Conservation (phyloP, 2,329 filamentous ascomycete species). For the Sclerotiophoma versabilis region DNA sequence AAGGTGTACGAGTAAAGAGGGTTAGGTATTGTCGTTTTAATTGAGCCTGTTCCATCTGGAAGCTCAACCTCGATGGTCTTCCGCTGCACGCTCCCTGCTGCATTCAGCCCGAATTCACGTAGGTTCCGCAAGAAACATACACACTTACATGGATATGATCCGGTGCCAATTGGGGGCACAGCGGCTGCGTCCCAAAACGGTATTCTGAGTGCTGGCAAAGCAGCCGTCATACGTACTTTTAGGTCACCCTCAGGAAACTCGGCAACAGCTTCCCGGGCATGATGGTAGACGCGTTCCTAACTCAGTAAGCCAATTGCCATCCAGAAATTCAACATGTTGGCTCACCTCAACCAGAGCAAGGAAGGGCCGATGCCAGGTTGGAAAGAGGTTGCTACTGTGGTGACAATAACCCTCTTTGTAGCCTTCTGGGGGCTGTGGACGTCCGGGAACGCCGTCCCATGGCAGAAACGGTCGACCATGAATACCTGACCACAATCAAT, state of each 20-base stretch:
- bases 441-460: conserved; percentile 61
- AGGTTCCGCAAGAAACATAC: not conserved
- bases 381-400: conserved; percentile 78
- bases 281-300: conserved; percentile 51
- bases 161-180: conserved; percentile 41
- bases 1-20: conserved; percentile 54
- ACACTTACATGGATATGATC: conserved; percentile 41
- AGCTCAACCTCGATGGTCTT: conserved; percentile 35
- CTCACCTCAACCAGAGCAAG: conserved; percentile 65
- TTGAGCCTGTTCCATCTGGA: conserved; percentile 40
- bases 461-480: conserved; percentile 73
- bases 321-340: not conserved
- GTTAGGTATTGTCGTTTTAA: conserved; percentile 45
- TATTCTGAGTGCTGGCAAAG: conserved; percentile 48
- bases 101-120: not conserved
- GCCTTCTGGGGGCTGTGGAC: conserved; percentile 49
- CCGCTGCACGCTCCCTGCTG: conserved; percentile 40
- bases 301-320: not conserved
- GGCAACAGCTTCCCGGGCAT: conserved; percentile 48
- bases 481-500: conserved; percentile 63
- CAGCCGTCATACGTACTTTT: conserved; percentile 47
- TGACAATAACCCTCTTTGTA: conserved; percentile 74
- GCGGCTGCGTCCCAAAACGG: conserved; percentile 58
- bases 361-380: conserved; percentile 84
- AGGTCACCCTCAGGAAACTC: conserved; percentile 48